Evolutionary conservation across 495 filamentous ascomycete species (phyloP).

Genomic region (Talaromyces liani): DNA sequence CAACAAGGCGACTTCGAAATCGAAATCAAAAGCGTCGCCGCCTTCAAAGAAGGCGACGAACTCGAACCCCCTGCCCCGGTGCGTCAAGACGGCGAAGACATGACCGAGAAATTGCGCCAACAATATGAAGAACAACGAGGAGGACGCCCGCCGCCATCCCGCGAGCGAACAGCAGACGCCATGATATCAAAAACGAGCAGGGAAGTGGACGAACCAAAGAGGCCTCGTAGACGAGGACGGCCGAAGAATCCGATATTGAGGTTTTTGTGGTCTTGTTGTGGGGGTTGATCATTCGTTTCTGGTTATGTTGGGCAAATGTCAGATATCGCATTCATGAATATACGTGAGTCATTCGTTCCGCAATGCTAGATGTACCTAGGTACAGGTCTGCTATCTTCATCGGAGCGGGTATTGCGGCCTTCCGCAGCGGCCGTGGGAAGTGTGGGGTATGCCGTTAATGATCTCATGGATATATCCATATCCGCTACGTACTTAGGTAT

Average conservation of each 20-base stretch:
- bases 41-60: slow-evolving; percentile 15
- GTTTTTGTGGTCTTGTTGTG: background rate
- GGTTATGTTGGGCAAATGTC: too few relatives aligned
- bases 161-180: background rate
- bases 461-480: background rate
- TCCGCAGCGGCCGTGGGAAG: background rate
- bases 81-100: background rate
- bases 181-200: background rate
- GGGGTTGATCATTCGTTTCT: background rate
- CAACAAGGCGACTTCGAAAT: slow-evolving; percentile 65
- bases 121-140: background rate
- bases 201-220: background rate
- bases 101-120: background rate
- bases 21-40: slow-evolving; percentile 43
- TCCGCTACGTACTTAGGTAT: background rate
- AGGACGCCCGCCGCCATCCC: background rate
- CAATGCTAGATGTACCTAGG: background rate
- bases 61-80: background rate
- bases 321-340: too few relatives aligned
- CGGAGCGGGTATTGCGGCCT: slow-evolving; percentile 1
- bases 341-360: background rate
- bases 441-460: background rate
- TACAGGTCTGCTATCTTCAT: background rate
- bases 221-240: background rate
- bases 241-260: background rate